A percentile compares a stretch with the other conserved stretches of the same genome.
These are phyloP conservation scores for Eragrostis curvula DNA, from an alignment of 176 grass and related monocot species.

Conservation along the genomic window DNA sequence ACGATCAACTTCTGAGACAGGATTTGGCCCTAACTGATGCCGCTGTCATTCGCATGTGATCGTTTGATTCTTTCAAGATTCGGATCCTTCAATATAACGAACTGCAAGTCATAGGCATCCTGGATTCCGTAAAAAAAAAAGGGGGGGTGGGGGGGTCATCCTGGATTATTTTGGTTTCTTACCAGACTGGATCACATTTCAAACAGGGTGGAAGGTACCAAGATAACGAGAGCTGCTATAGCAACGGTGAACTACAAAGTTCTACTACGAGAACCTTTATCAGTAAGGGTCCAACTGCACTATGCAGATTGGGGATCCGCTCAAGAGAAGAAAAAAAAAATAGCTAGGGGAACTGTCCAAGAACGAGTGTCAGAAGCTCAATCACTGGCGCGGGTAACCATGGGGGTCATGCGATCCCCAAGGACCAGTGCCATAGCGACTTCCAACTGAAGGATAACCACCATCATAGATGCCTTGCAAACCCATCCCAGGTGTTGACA, in stretches of 20 bases:
- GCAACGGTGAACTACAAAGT: slow-evolving; percentile 7
- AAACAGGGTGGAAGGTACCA: neutral
- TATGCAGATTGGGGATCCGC: neutral
- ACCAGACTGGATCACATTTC: neutral
- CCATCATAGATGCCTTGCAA: slow-evolving; percentile 47
- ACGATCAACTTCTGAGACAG: neutral
- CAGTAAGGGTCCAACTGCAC: neutral
- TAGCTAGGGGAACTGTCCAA: slow-evolving; percentile 1
- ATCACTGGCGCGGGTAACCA: slow-evolving; percentile 38
- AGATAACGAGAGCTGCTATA: slow-evolving; percentile 1
- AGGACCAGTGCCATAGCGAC: slow-evolving; percentile 47
- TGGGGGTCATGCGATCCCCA: slow-evolving; percentile 44
- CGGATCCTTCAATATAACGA: neutral
- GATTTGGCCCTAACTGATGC: neutral
- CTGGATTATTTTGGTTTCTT: neutral
- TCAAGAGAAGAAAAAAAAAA: neutral
- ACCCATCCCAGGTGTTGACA: slow-evolving; percentile 42
- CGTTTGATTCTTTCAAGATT: neutral
- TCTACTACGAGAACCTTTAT: neutral
- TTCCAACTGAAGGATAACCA: slow-evolving; percentile 40
- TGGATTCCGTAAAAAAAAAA: too few species aligned
- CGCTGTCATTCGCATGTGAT: neutral
- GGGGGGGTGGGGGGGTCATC: too few species aligned
- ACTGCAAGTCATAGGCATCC: neutral
- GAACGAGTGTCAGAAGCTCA: neutral